Evolutionary conservation across 306 rosid genomes (phyloP).

Genomic region (Lupinus albus): DNA sequence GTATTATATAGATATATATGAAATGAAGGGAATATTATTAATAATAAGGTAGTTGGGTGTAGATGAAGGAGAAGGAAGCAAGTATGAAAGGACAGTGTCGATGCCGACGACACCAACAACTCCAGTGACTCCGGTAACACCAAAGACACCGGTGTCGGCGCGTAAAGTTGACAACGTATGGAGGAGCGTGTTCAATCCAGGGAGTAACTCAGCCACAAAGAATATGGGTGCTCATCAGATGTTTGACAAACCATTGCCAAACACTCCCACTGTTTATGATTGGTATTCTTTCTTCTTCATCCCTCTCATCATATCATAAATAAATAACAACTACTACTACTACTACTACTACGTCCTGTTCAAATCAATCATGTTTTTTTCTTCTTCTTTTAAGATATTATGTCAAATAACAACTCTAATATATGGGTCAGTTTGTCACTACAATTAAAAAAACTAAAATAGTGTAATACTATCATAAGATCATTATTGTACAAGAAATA

Average conservation of each 20-base stretch:
- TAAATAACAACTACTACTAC: too few relatives aligned
- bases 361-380: too few relatives aligned
- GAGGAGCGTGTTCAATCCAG: constrained; percentile 98
- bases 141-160: constrained; percentile 55
- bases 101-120: constrained; percentile 63
- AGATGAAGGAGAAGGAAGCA: constrained; percentile 56
- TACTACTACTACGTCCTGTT: too few relatives aligned
- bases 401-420: too few relatives aligned
- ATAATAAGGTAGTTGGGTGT: neutral
- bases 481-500: too few relatives aligned
- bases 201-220: constrained; percentile 81
- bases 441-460: too few relatives aligned
- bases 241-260: constrained; percentile 86
- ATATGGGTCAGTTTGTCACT: too few relatives aligned
- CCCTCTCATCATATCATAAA: neutral
- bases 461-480: too few relatives aligned
- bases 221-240: constrained; percentile 57
- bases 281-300: constrained; percentile 48
- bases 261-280: constrained; percentile 90
- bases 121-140: constrained; percentile 67
- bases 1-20: too few relatives aligned
- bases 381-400: too few relatives aligned
- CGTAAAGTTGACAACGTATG: constrained; percentile 82
- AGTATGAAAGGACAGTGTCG: constrained; percentile 47
- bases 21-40: too few relatives aligned